Percentiles rank a stretch among this genome's conserved stretches.
These are phyloP conservation scores for Ophiocordyceps camponoti-saundersi DNA, from an alignment of 2,329 filamentous ascomycete genomes.

Conservation along the genomic window DNA sequence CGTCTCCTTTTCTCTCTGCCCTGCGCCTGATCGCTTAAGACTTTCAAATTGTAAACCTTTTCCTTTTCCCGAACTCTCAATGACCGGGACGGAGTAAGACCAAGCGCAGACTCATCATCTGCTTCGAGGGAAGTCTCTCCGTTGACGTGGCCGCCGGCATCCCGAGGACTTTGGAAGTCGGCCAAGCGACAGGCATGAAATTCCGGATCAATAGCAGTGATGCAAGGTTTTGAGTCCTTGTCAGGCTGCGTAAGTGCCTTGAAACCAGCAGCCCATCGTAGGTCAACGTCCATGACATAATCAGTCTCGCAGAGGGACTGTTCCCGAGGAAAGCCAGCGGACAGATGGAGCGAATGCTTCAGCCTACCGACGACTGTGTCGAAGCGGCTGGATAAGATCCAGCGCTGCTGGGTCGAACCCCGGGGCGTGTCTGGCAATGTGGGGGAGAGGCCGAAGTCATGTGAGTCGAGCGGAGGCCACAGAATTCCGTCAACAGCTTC, in stretches of 20 bases:
- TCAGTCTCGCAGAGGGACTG: constrained; percentile 17
- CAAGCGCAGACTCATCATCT: constrained; percentile 27
- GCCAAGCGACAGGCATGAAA: constrained; percentile 9
- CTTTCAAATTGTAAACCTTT: constrained; percentile 42
- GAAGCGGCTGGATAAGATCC: constrained; percentile 24
- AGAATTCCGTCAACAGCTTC: constrained; percentile 28
- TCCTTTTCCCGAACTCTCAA: constrained; percentile 28
- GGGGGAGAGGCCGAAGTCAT: constrained; percentile 13
- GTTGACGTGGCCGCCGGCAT: constrained; percentile 6
- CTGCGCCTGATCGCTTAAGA: constrained; percentile 38
- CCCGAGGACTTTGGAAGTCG: constrained; percentile 7
- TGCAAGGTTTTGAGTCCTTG: constrained; percentile 25
- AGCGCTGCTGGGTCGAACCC: constrained; percentile 11
- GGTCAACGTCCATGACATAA: constrained; percentile 30
- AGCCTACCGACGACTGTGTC: constrained; percentile 23
- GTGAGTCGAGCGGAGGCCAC: constrained; percentile 34
- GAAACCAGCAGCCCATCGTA: constrained; percentile 27
- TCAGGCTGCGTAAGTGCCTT: constrained; percentile 16
- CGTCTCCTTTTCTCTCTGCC: constrained; percentile 30
- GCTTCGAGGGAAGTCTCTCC: constrained; percentile 20
- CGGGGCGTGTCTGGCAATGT: constrained; percentile 6
- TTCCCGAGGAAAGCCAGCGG: constrained; percentile 8
- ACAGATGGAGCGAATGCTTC: constrained; percentile 16
- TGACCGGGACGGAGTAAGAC: constrained; percentile 33
- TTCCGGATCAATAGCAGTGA: constrained; percentile 22